Conservation (phyloP, 345 rosid genomes). For the Gossypium longicalyx region DNA sequence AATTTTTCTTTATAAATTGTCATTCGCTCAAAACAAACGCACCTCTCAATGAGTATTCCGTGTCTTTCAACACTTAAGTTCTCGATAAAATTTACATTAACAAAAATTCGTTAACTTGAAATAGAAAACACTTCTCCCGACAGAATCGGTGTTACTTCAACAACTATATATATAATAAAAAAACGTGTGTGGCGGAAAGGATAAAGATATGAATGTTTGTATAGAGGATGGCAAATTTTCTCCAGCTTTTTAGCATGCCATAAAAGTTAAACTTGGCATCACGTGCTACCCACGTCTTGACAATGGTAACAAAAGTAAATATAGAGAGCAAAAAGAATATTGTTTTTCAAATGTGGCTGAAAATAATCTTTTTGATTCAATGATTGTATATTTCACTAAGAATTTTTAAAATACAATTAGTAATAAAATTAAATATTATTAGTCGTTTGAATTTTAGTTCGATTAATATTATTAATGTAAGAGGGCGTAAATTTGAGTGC, state of each 20-base stretch:
- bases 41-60: too few species aligned
- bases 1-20: too few species aligned
- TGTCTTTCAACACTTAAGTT: too few species aligned
- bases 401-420: not conserved
- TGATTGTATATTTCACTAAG: not conserved
- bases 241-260: conserved; percentile 43
- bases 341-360: conserved; percentile 3
- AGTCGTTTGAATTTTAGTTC: accelerated
- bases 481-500: accelerated
- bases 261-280: conserved; percentile 32
- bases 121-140: too few species aligned
- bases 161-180: too few species aligned
- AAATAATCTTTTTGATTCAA: conserved; percentile 11
- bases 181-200: not conserved
- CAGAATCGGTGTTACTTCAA: too few species aligned
- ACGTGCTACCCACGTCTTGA: conserved; percentile 32
- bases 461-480: accelerated
- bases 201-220: not conserved
- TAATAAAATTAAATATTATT: too few species aligned
- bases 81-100: too few species aligned
- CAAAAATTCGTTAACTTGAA: too few species aligned
- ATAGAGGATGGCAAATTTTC: conserved; percentile 3
- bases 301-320: not conserved
- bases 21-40: too few species aligned
- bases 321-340: not conserved